phyloP scores from a whole-genome alignment of 768 basidiomycete species.

The Dioszegia hungarica region DNA sequence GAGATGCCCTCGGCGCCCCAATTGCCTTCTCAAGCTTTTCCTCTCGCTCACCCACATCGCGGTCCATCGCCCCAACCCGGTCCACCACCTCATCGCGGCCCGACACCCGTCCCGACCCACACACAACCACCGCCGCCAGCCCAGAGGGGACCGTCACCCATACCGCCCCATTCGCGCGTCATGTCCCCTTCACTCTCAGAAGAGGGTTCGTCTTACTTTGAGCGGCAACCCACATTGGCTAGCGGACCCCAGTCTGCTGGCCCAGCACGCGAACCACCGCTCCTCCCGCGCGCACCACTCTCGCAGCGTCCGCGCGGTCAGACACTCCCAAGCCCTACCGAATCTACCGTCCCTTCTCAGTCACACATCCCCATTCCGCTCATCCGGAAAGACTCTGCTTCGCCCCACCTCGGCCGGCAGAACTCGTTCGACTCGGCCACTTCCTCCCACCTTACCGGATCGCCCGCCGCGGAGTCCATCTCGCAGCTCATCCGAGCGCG shows the following conservation, averaged over 20 bases:
- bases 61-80: conserved; percentile 1
- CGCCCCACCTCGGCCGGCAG: neutral
- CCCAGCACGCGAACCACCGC: conserved; percentile 16
- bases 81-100: neutral
- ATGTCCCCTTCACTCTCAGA: neutral
- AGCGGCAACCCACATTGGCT: neutral
- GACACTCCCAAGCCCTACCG: neutral
- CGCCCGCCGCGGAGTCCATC: conserved; percentile 17
- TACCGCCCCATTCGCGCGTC: neutral
- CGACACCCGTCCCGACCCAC: conserved; percentile 6
- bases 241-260: neutral
- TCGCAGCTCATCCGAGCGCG: conserved; percentile 18
- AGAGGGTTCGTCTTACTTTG: neutral
- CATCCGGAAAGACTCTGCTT: neutral
- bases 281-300: conserved; percentile 18
- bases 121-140: neutral
- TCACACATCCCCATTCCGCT: conserved; percentile 9
- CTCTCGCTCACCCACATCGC: neutral
- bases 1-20: conserved; percentile 4
- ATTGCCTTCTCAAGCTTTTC: neutral
- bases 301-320: conserved; percentile 9
- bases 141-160: neutral
- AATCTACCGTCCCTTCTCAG: conserved; percentile 2
- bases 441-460: conserved; percentile 8
- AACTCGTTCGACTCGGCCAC: conserved; percentile 8